Evolutionary conservation across 2,329 filamentous ascomycete genomes (phyloP).

Genomic region (Coniochaeta prunicola): DNA sequence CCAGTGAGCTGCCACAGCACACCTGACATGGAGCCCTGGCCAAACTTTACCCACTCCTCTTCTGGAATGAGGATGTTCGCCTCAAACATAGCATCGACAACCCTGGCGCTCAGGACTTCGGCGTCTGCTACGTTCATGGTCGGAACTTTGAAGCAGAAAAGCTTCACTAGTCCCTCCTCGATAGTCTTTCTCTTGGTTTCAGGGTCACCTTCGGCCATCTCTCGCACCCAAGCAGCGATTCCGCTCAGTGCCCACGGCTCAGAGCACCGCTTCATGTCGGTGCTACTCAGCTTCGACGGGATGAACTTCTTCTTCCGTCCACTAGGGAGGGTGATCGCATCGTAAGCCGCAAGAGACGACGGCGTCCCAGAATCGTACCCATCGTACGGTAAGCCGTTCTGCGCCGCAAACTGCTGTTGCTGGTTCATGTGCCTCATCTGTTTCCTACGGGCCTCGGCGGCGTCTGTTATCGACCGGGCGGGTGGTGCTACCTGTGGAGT

Average conservation of each 20-base stretch:
- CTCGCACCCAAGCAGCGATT: constrained; percentile 79
- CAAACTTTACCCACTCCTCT: constrained; percentile 97
- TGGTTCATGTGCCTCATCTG: constrained; percentile 40
- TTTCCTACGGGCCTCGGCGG: constrained; percentile 61
- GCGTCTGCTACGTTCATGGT: constrained; percentile 99
- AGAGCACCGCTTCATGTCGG: constrained; percentile 75
- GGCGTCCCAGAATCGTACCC: constrained; percentile 49
- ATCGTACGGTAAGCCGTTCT: constrained; percentile 45
- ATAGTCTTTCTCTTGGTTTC: constrained; percentile 81
- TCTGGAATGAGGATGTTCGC: constrained; percentile 74
- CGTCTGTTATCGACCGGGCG: constrained; percentile 91
- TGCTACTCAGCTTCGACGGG: constrained; percentile 71
- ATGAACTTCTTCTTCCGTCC: constrained; percentile 78
- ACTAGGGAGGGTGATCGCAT: constrained; percentile 75
- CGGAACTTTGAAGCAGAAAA: constrained; percentile 92
- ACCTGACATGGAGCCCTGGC: constrained; percentile 71
- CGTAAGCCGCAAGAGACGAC: constrained; percentile 55
- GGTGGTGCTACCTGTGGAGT: constrained; percentile 73
- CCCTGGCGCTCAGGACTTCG: constrained; percentile 71
- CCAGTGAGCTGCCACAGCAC: constrained; percentile 92
- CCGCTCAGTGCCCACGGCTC: constrained; percentile 92
- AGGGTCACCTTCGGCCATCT: constrained; percentile 83
- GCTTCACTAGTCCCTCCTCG: constrained; percentile 75
- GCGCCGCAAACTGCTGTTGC: constrained; percentile 43
- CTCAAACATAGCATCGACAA: constrained; percentile 73